Conservation (phyloP, 768 basidiomycete genomes). For the Melanogaster broomeanus region DNA sequence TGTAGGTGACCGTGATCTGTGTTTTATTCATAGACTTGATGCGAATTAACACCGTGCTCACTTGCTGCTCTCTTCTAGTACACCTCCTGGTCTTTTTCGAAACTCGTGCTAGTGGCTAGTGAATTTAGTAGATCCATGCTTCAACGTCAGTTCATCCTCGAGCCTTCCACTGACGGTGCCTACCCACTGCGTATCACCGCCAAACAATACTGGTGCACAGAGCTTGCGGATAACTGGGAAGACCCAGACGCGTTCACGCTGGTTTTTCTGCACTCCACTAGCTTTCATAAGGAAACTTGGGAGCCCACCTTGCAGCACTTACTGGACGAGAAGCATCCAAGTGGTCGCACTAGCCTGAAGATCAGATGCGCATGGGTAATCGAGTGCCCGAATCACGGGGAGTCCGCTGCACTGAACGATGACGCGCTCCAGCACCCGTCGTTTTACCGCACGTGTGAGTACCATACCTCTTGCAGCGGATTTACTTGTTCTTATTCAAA, state of each 20-base stretch:
- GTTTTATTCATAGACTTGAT: too few relatives aligned
- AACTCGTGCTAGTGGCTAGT: too few relatives aligned
- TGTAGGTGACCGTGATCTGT: too few relatives aligned
- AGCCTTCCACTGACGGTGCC: conserved; percentile 38
- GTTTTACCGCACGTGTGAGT: conserved; percentile 49
- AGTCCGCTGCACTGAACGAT: conserved; percentile 56
- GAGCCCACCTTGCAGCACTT: conserved; percentile 57
- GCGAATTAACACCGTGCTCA: too few relatives aligned
- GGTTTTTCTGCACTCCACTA: conserved; percentile 66
- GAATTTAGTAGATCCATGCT: conserved; percentile 11
- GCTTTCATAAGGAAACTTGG: conserved; percentile 78
- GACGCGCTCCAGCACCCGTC: conserved; percentile 43
- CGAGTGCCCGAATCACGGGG: conserved; percentile 75
- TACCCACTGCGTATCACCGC: conserved; percentile 56
- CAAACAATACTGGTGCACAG: conserved; percentile 55
- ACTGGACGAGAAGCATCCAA: conserved; percentile 33
- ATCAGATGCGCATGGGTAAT: conserved; percentile 56
- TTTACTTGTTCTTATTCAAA: neutral
- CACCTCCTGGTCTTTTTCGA: too few relatives aligned
- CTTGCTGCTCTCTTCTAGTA: too few relatives aligned
- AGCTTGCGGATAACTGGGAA: conserved; percentile 35
- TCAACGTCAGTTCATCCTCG: conserved; percentile 33
- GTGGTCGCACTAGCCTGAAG: neutral
- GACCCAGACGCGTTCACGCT: conserved; percentile 54
- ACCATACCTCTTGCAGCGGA: neutral